Percentiles rank a stretch among this genome's conserved stretches.
Conservation (phyloP, 2,329 filamentous ascomycete species). For the Aspergillus fumigatiaffinis region DNA sequence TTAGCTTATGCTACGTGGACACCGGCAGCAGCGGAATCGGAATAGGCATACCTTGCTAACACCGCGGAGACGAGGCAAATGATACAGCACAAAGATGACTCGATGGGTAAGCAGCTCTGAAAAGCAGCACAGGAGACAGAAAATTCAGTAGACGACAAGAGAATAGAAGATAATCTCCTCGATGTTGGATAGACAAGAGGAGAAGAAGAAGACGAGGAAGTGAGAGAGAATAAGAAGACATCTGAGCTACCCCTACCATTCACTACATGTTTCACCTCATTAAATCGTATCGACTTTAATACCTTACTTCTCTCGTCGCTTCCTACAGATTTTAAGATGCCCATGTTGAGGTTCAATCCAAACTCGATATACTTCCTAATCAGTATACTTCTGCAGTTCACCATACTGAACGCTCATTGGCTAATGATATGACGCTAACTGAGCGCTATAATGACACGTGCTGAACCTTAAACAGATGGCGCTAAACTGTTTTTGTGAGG, state of each 20-base stretch:
- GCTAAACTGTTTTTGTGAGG: not conserved
- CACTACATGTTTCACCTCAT: not conserved
- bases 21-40: not conserved
- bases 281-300: rapidly evolving
- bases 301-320: not conserved
- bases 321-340: not conserved
- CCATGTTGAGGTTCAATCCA: not conserved
- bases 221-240: not conserved
- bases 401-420: not conserved
- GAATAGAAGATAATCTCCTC: not conserved
- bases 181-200: not conserved
- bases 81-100: not conserved
- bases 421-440: not conserved
- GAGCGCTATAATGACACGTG: not conserved
- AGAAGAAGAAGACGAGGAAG: not conserved
- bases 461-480: not conserved
- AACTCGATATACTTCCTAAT: not conserved
- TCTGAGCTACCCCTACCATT: not conserved
- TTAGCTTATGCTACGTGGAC: not conserved
- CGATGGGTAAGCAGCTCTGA: not conserved
- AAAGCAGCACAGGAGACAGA: rapidly evolving
- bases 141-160: not conserved
- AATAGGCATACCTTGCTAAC: not conserved
- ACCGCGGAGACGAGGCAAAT: not conserved
- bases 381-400: not conserved